Percentiles rank a stretch among this genome's conserved stretches.
Conservation (phyloP, 2,329 filamentous ascomycete genomes). For the Tolypocladium amazonense region DNA sequence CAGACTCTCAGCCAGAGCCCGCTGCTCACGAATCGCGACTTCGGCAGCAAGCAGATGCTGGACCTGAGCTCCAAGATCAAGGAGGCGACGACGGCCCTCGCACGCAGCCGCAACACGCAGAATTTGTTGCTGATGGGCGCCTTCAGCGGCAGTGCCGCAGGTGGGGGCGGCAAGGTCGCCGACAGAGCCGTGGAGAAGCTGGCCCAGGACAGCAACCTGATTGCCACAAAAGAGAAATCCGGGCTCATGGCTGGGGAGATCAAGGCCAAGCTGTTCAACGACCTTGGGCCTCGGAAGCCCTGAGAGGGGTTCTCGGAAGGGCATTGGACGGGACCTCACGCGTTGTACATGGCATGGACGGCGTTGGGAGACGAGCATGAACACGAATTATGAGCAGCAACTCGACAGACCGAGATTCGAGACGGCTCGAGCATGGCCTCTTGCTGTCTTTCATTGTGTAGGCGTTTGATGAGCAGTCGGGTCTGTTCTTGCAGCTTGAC, state of each 20-base stretch:
- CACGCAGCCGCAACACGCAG: conserved; percentile 14
- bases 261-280: conserved; percentile 52
- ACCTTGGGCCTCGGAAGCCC: conserved; percentile 14
- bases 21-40: conserved; percentile 85
- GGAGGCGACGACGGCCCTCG: conserved; percentile 40
- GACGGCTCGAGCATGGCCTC: not conserved
- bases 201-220: conserved; percentile 47
- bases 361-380: not conserved
- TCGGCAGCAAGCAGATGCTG: conserved; percentile 81
- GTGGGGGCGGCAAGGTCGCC: conserved; percentile 7
- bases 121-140: conserved; percentile 11
- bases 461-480: not conserved
- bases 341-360: not conserved
- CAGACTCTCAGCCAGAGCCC: conserved; percentile 88
- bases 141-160: conserved; percentile 12
- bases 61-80: conserved; percentile 78
- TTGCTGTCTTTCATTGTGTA: not conserved
- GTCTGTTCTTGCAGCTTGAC: not conserved
- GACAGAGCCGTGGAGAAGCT: conserved; percentile 48
- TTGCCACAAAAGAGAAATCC: conserved; percentile 51
- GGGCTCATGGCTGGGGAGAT: conserved; percentile 51
- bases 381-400: not conserved
- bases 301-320: not conserved
- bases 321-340: not conserved
- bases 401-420: not conserved